phyloP scores from a whole-genome alignment of 352 stramenopile genomes.

The Phytopythium sindhum region DNA sequence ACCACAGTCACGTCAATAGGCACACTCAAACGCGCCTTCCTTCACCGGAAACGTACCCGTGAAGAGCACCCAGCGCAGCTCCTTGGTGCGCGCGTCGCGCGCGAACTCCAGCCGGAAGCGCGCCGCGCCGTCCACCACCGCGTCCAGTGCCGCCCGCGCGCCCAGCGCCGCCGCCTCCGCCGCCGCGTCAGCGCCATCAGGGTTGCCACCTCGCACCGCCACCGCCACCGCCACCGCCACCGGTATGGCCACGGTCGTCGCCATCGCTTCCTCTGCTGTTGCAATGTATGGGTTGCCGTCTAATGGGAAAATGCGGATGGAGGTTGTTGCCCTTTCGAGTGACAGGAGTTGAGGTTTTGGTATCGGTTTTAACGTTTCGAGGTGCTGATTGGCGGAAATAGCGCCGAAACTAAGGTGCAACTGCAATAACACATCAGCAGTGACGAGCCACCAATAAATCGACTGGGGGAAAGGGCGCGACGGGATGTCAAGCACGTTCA shows the following conservation, averaged over 20 bases:
- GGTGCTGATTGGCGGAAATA: neutral
- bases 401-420: neutral
- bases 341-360: too few relatives aligned
- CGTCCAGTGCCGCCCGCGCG: constrained; percentile 29
- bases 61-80: constrained; percentile 85
- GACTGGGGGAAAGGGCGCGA: too few relatives aligned
- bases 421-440: neutral
- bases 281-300: neutral
- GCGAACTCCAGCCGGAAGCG: constrained; percentile 77
- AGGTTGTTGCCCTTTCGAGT: neutral
- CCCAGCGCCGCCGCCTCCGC: constrained; percentile 18
- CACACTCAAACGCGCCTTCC: neutral
- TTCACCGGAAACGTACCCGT: constrained; percentile 23
- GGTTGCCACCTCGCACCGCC: too few relatives aligned
- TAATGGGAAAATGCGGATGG: neutral
- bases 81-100: constrained; percentile 57
- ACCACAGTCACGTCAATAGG: neutral
- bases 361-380: neutral
- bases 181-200: neutral
- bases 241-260: constrained; percentile 4
- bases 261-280: neutral
- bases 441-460: neutral
- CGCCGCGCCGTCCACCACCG: constrained; percentile 31
- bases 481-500: too few relatives aligned
- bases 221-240: neutral